Conservation (phyloP, 2,329 filamentous ascomycete genomes). For the Neopestalotiopsis sp. region DNA sequence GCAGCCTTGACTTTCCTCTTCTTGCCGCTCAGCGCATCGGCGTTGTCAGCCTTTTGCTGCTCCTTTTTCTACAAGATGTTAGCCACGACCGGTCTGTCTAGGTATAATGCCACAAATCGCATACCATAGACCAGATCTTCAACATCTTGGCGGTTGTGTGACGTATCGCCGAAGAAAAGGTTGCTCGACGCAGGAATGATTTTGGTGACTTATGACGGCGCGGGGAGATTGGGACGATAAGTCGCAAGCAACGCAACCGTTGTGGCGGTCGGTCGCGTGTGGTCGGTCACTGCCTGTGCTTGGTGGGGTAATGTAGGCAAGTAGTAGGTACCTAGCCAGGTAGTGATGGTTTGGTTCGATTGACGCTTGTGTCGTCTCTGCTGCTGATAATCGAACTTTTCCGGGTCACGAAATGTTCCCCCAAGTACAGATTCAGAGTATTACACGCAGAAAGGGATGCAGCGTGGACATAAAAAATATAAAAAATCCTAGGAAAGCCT, state of each 20-base stretch:
- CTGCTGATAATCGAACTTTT: too few species aligned
- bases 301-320: background rate
- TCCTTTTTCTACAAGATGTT: constrained; percentile 79
- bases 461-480: background rate
- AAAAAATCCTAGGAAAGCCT: background rate
- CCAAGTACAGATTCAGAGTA: too few species aligned
- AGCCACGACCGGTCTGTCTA: constrained; percentile 1
- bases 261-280: background rate
- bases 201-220: constrained; percentile 10
- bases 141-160: constrained; percentile 71
- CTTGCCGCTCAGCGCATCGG: constrained; percentile 75
- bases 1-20: constrained; percentile 99
- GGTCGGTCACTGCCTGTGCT: background rate
- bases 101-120: constrained; percentile 26
- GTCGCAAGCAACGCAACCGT: background rate
- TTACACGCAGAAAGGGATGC: too few species aligned
- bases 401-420: too few species aligned
- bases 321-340: background rate
- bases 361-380: too few species aligned
- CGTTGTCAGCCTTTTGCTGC: constrained; percentile 92
- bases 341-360: background rate
- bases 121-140: constrained; percentile 99
- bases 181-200: background rate
- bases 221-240: constrained; percentile 13
- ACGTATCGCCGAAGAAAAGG: background rate